Base-by-base conservation (phyloP, 2,329 filamentous ascomycete species). In the Gnomoniopsis sp. region DNA sequence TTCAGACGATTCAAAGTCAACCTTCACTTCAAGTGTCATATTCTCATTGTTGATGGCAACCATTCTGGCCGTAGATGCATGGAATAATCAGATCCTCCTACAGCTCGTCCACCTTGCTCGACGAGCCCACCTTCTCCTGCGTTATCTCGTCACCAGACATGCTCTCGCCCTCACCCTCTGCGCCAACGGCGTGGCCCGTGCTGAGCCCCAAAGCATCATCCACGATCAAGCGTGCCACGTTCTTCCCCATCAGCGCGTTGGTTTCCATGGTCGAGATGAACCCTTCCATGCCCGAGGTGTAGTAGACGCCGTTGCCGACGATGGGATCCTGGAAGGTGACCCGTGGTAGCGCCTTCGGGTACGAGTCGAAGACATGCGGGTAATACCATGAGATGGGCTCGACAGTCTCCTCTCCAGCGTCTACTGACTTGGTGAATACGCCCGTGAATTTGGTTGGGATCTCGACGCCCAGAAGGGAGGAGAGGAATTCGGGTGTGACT, bases 251-350 rank as follows among this genome's bases (percentile, higher is more conserved):
- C 65, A 98, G 74, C 1, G 91, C 89, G 71, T 88, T 96, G 7
- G 95, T 97, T 78, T 99, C 95, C 95, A 99, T 98, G 0, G 92
- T 96, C 11, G 89, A 95, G 65, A 98, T 96, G 71, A 99, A 97
- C 65, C 88, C 88, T 75, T 98, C 93, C 47, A 98, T 96, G 2
- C 85, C 86, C 12, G 84, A 86, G 0, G 86, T 88, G 69, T 89
- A 89, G 72, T 86, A 95, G 15, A 93, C 67, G 0, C 85, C 84
- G 7, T 81, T 73, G 6, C 84, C 86, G 3, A 97, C 70, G 62
- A 87, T 77, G 3, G 88, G 84, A 61, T 95, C 88, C 65, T 97
- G 91, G 71, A 98, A 99, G 0, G 89, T 93, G 0, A 92, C 86
- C 0, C 92, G 83, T 0, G 93, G 93, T n/a, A 87, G 84, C 65